Percentiles rank a stretch among this genome's conserved stretches.
Evolutionary conservation across 1,284 basidiomycete species (phyloP).

Genomic region (Dichomitus squalens): DNA sequence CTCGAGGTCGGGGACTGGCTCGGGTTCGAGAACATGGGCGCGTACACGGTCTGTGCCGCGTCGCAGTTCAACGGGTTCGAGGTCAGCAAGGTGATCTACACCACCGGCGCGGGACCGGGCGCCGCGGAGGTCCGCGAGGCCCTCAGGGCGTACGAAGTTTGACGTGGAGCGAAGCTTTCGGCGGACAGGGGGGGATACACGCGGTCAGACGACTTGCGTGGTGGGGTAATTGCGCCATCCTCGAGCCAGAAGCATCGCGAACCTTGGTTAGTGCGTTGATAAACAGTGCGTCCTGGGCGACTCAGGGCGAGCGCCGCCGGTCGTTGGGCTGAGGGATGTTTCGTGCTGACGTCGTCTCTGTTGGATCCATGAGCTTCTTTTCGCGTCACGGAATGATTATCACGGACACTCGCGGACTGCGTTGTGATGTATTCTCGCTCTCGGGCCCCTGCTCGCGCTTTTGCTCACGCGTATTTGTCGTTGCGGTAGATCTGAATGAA

Average conservation of each 20-base stretch:
- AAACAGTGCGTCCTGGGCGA: not conserved
- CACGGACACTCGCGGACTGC: not conserved
- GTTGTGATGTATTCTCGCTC: too few relatives aligned
- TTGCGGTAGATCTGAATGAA: too few relatives aligned
- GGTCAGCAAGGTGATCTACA: constrained; percentile 46
- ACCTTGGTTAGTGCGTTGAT: not conserved
- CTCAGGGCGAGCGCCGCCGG: not conserved
- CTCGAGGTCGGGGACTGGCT: constrained; percentile 80
- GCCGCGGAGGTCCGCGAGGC: constrained; percentile 40
- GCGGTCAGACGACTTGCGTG: not conserved
- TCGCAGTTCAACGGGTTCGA: constrained; percentile 72
- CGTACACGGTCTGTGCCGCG: constrained; percentile 79
- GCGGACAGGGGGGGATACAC: not conserved
- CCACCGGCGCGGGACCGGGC: constrained; percentile 41
- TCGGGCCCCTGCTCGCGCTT: not conserved
- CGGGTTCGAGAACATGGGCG: constrained; percentile 78
- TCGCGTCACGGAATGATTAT: not conserved
- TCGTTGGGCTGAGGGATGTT: not conserved
- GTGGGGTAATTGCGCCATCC: not conserved
- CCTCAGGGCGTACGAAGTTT: constrained; percentile 32
- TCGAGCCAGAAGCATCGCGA: not conserved
- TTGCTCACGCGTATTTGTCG: not conserved
- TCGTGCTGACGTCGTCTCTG: too few relatives aligned
- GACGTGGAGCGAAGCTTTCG: constrained; percentile 13
- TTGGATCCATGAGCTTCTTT: too few relatives aligned